Conservation (phyloP, 139 green algal species). For the Chlorella sp. region DNA sequence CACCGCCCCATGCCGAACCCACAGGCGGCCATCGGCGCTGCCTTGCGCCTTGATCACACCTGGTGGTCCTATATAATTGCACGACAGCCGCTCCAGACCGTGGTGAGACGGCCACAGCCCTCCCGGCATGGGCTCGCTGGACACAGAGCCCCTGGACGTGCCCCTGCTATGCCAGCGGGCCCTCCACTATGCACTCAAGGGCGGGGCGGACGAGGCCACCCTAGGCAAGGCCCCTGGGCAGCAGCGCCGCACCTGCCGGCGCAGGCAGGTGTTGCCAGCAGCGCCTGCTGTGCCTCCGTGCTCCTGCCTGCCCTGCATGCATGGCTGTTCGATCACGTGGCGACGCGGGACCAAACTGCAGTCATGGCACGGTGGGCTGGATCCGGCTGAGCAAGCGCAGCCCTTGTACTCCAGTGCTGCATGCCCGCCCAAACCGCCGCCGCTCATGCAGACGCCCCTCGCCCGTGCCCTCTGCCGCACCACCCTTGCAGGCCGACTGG, state of each 20-base stretch:
- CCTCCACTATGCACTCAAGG: not conserved
- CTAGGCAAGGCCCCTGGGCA: not conserved
- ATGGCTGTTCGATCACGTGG: not conserved
- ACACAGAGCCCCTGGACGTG: not conserved
- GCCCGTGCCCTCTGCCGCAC: not conserved
- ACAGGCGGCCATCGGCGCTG: too few species aligned
- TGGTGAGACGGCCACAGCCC: not conserved
- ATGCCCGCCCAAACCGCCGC: not conserved
- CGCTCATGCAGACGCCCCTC: not conserved
- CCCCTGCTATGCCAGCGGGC: not conserved
- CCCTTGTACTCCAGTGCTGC: too few species aligned
- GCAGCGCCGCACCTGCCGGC: not conserved
- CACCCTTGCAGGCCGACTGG: not conserved
- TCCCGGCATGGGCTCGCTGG: not conserved
- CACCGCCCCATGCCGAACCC: too few species aligned
- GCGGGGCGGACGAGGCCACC: not conserved
- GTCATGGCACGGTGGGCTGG: too few species aligned
- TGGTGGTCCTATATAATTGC: too few species aligned
- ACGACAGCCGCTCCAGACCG: not conserved
- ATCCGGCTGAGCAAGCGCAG: too few species aligned
- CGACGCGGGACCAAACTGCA: too few species aligned
- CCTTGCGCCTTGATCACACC: too few species aligned
- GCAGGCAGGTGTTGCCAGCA: not conserved
- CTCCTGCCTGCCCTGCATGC: not conserved
- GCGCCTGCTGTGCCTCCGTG: too few species aligned